Evolutionary conservation across 2,329 filamentous ascomycete species (phyloP).

Genomic region (Colletotrichum aenigma): DNA sequence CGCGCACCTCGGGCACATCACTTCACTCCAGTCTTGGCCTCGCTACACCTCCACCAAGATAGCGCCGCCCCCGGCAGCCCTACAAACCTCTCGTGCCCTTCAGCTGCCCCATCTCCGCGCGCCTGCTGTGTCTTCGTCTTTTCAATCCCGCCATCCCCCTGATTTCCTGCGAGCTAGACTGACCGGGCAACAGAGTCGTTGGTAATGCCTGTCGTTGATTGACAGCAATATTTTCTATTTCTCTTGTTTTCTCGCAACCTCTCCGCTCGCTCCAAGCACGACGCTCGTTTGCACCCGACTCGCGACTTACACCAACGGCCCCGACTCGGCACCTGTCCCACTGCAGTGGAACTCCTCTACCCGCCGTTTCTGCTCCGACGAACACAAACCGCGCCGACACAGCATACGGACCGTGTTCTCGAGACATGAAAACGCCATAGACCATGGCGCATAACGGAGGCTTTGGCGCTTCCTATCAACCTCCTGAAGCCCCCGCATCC

Average conservation of each 20-base stretch:
- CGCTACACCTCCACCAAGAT: not conserved
- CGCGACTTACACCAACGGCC: not conserved
- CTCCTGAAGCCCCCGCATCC: not conserved
- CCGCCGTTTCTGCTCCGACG: not conserved
- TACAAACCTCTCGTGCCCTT: not conserved
- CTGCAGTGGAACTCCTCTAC: not conserved
- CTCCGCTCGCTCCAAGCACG: not conserved
- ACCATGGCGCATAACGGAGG: constrained; percentile 13
- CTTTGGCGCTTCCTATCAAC: constrained; percentile 31
- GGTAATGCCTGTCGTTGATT: not conserved
- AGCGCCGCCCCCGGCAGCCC: constrained; percentile 3
- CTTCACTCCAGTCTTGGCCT: not conserved
- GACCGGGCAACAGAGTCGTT: not conserved
- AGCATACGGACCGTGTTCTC: not conserved
- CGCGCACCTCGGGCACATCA: not conserved
- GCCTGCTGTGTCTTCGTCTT: not conserved
- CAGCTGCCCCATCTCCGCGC: constrained; percentile 7
- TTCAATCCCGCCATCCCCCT: not conserved
- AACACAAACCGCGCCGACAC: not conserved
- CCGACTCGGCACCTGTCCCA: not conserved
- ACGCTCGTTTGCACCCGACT: not conserved
- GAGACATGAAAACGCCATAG: constrained; percentile 12
- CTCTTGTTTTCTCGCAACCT: not conserved
- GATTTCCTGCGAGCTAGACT: not conserved
- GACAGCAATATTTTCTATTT: not conserved